Conservation (phyloP, 768 basidiomycete species). For the Lepiota subincarnata region DNA sequence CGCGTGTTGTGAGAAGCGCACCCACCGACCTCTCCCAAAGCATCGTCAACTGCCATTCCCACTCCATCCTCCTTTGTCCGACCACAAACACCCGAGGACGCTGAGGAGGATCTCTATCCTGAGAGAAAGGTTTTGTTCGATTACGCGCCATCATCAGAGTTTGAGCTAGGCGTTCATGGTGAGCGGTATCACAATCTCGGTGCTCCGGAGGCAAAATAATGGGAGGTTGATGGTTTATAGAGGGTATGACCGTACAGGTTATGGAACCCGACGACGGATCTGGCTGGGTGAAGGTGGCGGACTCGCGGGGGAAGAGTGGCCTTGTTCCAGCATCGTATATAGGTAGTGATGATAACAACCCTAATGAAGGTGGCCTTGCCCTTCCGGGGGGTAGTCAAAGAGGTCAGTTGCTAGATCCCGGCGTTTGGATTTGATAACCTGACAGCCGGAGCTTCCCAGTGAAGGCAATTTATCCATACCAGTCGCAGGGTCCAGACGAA, state of each 20-base stretch:
- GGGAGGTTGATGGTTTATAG: slow-evolving; percentile 28
- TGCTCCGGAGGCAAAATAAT: neutral
- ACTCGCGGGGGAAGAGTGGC: slow-evolving; percentile 56
- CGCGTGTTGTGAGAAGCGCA: neutral
- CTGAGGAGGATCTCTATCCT: slow-evolving; percentile 40
- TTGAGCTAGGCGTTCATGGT: slow-evolving; percentile 71
- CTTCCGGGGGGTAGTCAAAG: slow-evolving; percentile 38
- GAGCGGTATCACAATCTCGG: slow-evolving; percentile 14
- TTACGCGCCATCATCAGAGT: slow-evolving; percentile 70
- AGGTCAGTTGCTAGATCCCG: slow-evolving; percentile 38
- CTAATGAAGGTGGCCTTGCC: slow-evolving; percentile 15
- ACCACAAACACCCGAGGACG: slow-evolving; percentile 28
- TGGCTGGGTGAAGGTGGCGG: slow-evolving; percentile 78
- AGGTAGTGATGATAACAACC: slow-evolving; percentile 31
- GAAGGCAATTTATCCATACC: slow-evolving; percentile 77
- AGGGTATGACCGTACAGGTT: slow-evolving; percentile 60
- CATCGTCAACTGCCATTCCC: slow-evolving; percentile 26
- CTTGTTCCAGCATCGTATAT: slow-evolving; percentile 86
- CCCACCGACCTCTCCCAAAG: slow-evolving; percentile 14
- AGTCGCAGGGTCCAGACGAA: slow-evolving; percentile 70
- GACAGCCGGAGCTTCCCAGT: slow-evolving; percentile 39
- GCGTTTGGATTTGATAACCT: slow-evolving; percentile 8
- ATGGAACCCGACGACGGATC: slow-evolving; percentile 82
- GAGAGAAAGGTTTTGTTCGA: slow-evolving; percentile 67
- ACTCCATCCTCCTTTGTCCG: slow-evolving; percentile 57